Conservation (phyloP, 345 rosid species). For the Boechera divaricarpa region DNA sequence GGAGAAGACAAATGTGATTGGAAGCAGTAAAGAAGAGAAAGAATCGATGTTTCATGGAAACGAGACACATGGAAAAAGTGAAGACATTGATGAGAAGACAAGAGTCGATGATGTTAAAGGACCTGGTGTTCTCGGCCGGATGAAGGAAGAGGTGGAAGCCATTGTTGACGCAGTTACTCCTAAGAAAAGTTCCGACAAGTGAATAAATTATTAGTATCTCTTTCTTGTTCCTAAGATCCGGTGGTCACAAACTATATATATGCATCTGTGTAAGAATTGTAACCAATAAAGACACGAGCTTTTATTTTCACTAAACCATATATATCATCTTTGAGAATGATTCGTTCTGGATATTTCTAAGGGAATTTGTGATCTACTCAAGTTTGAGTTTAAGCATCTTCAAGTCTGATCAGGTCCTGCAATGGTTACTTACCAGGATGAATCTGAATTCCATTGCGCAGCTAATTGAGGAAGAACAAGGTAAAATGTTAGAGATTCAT, state of each 20-base stretch:
- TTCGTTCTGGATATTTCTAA: background rate
- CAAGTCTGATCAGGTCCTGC: background rate
- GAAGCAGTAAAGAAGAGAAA: conserved; percentile 53
- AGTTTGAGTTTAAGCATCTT: conserved; percentile 9
- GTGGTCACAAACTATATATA: background rate
- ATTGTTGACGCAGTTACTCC: conserved; percentile 50
- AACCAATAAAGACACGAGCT: conserved; percentile 16
- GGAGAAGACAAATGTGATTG: conserved; percentile 48
- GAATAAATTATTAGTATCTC: background rate
- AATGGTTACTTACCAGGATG: no score
- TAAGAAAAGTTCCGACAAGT: conserved; percentile 39
- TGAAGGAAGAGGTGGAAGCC: conserved; percentile 62
- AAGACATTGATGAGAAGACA: conserved; percentile 57
- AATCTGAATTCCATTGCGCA: background rate
- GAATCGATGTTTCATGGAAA: conserved; percentile 46
- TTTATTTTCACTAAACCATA: background rate
- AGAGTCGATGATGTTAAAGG: conserved; percentile 55
- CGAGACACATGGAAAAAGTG: conserved; percentile 61
- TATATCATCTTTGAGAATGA: background rate
- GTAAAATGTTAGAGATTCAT: background rate
- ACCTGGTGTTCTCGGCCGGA: conserved; percentile 55
- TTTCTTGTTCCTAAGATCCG: conserved; percentile 1
- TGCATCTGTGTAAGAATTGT: background rate
- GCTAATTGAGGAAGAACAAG: background rate
- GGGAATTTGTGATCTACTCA: background rate